Base-by-base conservation (phyloP, 192 early-diverging fungal species). In the Linnemannia zychae region DNA sequence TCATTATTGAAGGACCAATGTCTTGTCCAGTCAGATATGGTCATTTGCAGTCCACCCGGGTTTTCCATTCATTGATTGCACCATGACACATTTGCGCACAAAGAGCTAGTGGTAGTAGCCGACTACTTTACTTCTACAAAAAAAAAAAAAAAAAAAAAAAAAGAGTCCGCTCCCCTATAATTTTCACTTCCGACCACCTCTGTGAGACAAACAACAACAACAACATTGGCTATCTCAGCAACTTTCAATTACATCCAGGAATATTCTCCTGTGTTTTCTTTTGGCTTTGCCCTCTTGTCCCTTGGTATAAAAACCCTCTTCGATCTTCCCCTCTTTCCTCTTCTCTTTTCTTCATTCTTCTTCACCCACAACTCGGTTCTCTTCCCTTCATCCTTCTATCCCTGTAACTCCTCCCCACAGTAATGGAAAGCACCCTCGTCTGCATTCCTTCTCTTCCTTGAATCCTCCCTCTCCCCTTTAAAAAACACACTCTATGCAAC, bases 401-500 rank as follows among this genome's bases (percentile, higher is more conserved):
- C 20, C 66, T 44, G 4, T 15, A 38, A 22, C 46, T 12, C 63
- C 37, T 53, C 79, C 22, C 15, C 40, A 18, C 28, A 38, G 75
- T 77, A 63, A 67, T 82, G 75, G 74, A 77, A 68, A 82, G 53
- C 15, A 67, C 57, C 31, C 34, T 28, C 4, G 18, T 40, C 63
- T 72, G 24, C 34, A 63, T 52, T 50, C 47, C 24, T 66, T 57
- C 69, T 37, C 47, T 63, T 28, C 36, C 6, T 15, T 40, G 36
- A 81, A 50, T 28, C 18, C 7, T 60, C 22, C 31, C 46, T 34
- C 28, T 31, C 18, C 7, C 15, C 38, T 49, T 20, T 16, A 53
- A 20, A 69, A 31, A 60, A 57, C 65, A 52, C 52, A 57, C 24
- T n/a, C 28, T 63, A 81, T 81, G 80, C 80, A 81, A 66, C 69